phyloP scores from a whole-genome alignment of 495 filamentous ascomycete species.

The Penicillium simplicissimum region DNA sequence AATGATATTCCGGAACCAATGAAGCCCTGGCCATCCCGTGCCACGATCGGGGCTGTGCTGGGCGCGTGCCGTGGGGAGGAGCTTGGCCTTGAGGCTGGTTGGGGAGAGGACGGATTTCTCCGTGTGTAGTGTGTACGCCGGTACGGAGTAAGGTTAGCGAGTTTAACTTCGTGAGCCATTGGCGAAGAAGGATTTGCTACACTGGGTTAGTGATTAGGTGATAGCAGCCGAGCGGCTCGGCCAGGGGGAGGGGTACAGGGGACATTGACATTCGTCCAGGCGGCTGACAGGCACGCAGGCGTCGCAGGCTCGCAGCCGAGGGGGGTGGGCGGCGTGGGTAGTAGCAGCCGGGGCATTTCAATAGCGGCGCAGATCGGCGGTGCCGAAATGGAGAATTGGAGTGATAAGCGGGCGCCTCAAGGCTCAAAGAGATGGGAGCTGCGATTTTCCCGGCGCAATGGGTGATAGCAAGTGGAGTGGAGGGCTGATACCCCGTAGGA shows the following conservation, averaged over 20 bases:
- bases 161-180: neutral
- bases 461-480: neutral
- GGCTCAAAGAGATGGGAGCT: neutral
- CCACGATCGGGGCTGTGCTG: slow-evolving; percentile 23
- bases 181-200: neutral
- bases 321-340: slow-evolving; percentile 16
- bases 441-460: neutral
- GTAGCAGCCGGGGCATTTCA: slow-evolving; percentile 23
- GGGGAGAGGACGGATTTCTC: neutral
- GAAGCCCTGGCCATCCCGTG: neutral
- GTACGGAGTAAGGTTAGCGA: neutral
- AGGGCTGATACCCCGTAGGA: neutral
- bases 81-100: neutral
- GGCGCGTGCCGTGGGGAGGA: slow-evolving; percentile 13
- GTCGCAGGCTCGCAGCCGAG: slow-evolving; percentile 29
- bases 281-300: slow-evolving; percentile 32
- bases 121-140: too few relatives aligned
- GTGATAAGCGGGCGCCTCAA: slow-evolving; percentile 19
- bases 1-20: neutral
- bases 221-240: neutral
- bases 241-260: slow-evolving; percentile 3
- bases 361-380: slow-evolving; percentile 34
- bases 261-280: neutral
- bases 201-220: neutral
- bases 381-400: slow-evolving; percentile 13